Evolutionary conservation across 1,284 basidiomycete species (phyloP), one percentile per base, ranked within the genome.

Genomic region (Apiotrichum porosum): DNA sequence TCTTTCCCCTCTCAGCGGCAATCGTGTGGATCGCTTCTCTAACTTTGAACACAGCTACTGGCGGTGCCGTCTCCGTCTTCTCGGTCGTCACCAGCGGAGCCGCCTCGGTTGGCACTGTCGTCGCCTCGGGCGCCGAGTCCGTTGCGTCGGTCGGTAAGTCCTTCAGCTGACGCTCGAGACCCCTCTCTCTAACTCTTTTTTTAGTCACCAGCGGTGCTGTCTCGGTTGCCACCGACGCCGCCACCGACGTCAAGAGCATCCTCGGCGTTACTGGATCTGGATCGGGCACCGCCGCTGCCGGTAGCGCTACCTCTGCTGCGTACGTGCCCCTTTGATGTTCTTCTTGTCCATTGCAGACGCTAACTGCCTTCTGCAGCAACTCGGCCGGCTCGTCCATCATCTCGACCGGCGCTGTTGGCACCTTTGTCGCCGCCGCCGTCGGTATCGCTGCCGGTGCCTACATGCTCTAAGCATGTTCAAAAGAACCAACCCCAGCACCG

Each of bases 391-490:
- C n/a, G n/a, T n/a, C n/a, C n/a, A 18, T 18, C 24, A 26, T 45
- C 10, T 35, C 51, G 12, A 49, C 49, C 32, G 45, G 6, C n/a
- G 50, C 38, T 9, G 48, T 44, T 10, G 37, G 37, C 17, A 42
- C 35, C 22, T 35, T 42, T 12, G 35, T 34, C 37, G 44, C 42
- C 33, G 51, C 42, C 18, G 47, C 42, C 23, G 41, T 45, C 22
- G 60, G 47, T 17, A 41, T 52, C 28, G 51, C 43, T 22, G 44
- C 45, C 32, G 43, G 35, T 17, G 47, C 51, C 35, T 18, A 49
- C 40, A 15, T 49, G 13, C 9, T 49, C 36, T 53, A 53, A 49
- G 18, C 36, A 15, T 15, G 17, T 8, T 4, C 17, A 18, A 35
- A 15, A 5, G 19, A 9, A 8, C 34, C 17, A 19, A 18, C 6